phyloP scores from a whole-genome alignment of 345 rosid genomes.

The Eucalyptus sp. region DNA sequence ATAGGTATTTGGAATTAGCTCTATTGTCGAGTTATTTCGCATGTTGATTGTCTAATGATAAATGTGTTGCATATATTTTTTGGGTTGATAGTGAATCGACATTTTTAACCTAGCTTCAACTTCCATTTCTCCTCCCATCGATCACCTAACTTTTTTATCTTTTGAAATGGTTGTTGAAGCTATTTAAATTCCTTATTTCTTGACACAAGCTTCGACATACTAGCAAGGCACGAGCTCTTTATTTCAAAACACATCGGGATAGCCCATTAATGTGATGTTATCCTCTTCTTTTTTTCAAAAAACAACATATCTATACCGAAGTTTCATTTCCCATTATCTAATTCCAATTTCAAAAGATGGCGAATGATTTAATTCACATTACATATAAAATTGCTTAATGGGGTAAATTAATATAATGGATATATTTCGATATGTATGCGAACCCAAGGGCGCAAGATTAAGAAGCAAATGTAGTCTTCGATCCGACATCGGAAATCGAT shows the following conservation, averaged over 20 bases:
- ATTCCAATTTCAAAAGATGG: neutral
- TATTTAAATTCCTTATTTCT: neutral
- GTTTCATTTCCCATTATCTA: neutral
- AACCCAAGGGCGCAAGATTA: fast-evolving
- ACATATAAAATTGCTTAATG: neutral
- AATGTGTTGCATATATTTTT: neutral
- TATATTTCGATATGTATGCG: fast-evolving
- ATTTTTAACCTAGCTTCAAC: neutral
- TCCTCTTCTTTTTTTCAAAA: neutral
- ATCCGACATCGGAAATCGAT: neutral
- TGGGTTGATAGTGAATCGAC: fast-evolving
- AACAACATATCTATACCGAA: neutral
- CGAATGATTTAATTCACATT: too few species aligned
- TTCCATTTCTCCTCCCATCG: neutral
- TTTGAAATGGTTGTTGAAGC: neutral
- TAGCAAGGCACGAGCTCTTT: neutral
- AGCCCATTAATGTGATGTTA: neutral
- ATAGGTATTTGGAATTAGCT: neutral
- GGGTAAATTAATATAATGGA: neutral
- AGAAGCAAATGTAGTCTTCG: neutral
- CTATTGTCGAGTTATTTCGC: fast-evolving
- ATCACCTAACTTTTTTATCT: neutral
- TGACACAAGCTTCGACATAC: neutral
- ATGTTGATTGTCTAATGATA: neutral
- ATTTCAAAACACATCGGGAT: neutral